Percentiles rank a stretch among this genome's conserved stretches.
phyloP scores from a whole-genome alignment of 2,329 filamentous ascomycete genomes.

The Thielaviopsis ethacetica region DNA sequence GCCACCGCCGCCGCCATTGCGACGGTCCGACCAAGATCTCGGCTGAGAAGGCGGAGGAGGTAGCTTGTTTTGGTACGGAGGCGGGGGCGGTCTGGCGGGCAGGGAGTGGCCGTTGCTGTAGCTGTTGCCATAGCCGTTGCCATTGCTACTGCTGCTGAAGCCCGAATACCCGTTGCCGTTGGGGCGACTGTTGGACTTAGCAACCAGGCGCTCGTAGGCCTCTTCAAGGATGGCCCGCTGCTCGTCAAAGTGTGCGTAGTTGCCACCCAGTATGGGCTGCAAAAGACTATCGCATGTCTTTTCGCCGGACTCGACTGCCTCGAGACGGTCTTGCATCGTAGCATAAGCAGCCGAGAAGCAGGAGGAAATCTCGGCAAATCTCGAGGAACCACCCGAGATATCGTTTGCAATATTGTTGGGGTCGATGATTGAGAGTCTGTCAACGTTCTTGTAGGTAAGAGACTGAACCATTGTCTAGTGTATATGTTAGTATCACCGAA shows the following conservation, averaged over 20 bases:
- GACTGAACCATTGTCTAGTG: constrained; percentile 27
- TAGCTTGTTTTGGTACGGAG: background rate
- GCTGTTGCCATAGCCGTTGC: background rate
- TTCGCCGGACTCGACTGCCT: constrained; percentile 15
- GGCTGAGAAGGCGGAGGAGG: constrained; percentile 5
- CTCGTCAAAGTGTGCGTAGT: constrained; percentile 12
- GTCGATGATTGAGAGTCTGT: constrained; percentile 76
- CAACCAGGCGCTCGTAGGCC: constrained; percentile 2
- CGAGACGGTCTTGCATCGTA: constrained; percentile 36
- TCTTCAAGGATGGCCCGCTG: constrained; percentile 9
- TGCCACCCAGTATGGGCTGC: constrained; percentile 12
- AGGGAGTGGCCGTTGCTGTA: background rate
- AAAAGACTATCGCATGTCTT: constrained; percentile 12
- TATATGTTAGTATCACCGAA: constrained; percentile 6
- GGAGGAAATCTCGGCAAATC: constrained; percentile 49
- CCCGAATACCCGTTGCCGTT: background rate
- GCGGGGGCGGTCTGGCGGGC: constrained; percentile 5
- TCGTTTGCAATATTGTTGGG: constrained; percentile 77
- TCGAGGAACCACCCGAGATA: constrained; percentile 70
- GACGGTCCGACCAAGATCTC: background rate
- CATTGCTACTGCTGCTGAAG: background rate
- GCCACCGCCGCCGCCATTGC: background rate
- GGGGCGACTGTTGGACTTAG: background rate
- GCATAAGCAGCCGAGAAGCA: constrained; percentile 51
- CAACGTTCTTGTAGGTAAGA: constrained; percentile 40